A percentile compares a stretch with the other conserved stretches of the same genome.
Evolutionary conservation across 768 basidiomycete species (phyloP).

Genomic region (Terana coerulea): DNA sequence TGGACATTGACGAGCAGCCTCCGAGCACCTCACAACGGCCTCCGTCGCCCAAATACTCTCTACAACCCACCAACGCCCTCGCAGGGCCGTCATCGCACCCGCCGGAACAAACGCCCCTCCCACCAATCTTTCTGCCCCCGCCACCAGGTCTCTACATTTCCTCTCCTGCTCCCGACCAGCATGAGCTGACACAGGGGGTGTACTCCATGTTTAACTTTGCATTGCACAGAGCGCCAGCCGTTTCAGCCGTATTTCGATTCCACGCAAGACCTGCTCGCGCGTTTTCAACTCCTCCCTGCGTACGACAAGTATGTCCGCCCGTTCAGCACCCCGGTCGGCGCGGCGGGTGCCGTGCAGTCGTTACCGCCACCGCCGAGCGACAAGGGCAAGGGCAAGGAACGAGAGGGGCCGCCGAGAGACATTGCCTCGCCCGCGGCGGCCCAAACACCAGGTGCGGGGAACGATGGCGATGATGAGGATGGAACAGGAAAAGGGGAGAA

Average conservation of each 20-base stretch:
- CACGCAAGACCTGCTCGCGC: slow-evolving; percentile 75
- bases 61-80: slow-evolving; percentile 42
- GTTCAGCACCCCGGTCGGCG: slow-evolving; percentile 33
- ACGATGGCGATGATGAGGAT: slow-evolving; percentile 52
- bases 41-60: slow-evolving; percentile 9
- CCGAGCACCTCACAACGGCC: slow-evolving; percentile 3
- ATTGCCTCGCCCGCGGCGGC: slow-evolving; percentile 19
- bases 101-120: slow-evolving; percentile 40
- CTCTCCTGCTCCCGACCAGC: not conserved
- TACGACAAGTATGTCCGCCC: slow-evolving; percentile 82
- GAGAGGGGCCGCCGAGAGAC: slow-evolving; percentile 17
- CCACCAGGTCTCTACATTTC: slow-evolving; percentile 24
- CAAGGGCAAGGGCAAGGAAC: slow-evolving; percentile 29
- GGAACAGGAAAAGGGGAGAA: slow-evolving; percentile 48
- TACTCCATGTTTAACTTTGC: slow-evolving; percentile 26
- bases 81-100: slow-evolving; percentile 59
- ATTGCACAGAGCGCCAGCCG: slow-evolving; percentile 32
- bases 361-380: slow-evolving; percentile 19
- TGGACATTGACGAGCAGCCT: slow-evolving; percentile 26
- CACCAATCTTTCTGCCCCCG: slow-evolving; percentile 26
- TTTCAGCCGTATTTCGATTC: slow-evolving; percentile 51
- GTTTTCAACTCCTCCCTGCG: slow-evolving; percentile 66
- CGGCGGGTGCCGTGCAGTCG: slow-evolving; percentile 21
- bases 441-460: slow-evolving; percentile 35
- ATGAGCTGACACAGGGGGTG: slow-evolving; percentile 16